These are phyloP conservation scores for Botryotinia narcissicola DNA, from an alignment of 2,329 filamentous ascomycete species.

Conservation along the genomic window DNA sequence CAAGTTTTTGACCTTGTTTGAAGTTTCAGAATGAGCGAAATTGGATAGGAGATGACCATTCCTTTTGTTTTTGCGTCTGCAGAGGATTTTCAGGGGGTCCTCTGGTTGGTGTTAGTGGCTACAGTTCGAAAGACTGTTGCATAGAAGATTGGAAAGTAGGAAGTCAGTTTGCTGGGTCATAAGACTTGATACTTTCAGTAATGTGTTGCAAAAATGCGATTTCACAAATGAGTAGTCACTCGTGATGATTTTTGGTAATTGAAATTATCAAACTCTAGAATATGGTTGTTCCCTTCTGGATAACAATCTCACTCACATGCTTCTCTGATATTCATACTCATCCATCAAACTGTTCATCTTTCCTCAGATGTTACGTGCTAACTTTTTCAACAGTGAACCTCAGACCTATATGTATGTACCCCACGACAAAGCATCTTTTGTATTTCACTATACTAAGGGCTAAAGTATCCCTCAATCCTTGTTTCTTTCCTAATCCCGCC, in stretches of 20 bases:
- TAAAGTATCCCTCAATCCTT: background rate
- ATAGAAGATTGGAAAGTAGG: background rate
- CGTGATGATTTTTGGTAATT: background rate
- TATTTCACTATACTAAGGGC: background rate
- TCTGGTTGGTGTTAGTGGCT: background rate
- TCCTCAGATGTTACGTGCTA: background rate
- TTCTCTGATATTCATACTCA: background rate
- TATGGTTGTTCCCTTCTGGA: background rate
- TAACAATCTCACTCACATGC: background rate
- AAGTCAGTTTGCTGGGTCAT: background rate
- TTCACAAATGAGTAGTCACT: background rate
- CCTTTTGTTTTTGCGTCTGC: background rate
- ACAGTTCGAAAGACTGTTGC: background rate
- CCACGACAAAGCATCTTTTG: background rate
- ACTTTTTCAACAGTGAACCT: constrained; percentile 11
- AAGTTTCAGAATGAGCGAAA: background rate
- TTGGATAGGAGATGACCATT: background rate
- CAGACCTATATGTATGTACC: constrained; percentile 20
- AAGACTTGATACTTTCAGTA: background rate
- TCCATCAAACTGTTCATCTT: too few species aligned
- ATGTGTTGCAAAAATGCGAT: too few species aligned
- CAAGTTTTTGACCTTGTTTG: constrained; percentile 50
- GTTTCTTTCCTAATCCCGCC: constrained; percentile 46
- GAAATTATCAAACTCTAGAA: background rate
- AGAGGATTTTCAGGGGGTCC: background rate